phyloP scores from a whole-genome alignment of 331 rosid genomes.

The Stylosanthes scabra region DNA sequence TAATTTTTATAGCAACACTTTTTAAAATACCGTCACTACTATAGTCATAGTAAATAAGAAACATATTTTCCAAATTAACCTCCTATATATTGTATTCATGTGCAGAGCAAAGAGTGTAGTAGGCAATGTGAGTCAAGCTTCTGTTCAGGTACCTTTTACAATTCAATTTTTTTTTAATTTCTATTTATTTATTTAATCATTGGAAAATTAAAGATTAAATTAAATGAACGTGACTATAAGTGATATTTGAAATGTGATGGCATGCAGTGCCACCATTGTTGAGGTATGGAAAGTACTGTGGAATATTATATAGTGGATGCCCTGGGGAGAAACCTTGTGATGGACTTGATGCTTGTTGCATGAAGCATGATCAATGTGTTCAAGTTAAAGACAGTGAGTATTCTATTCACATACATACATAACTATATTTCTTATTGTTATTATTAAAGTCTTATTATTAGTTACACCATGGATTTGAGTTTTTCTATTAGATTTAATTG shows the following conservation, averaged over 20 bases:
- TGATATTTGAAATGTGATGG: not conserved
- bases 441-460: not conserved
- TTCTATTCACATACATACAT: not conserved
- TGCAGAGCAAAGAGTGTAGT: slow-evolving; percentile 87
- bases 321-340: slow-evolving; percentile 96
- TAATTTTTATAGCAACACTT: not conserved
- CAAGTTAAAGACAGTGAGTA: slow-evolving; percentile 70
- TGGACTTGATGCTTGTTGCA: slow-evolving; percentile 93
- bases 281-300: slow-evolving; percentile 97
- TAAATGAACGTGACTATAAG: no score
- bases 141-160: slow-evolving; percentile 69
- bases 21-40: no score
- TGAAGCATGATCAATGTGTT: slow-evolving; percentile 89
- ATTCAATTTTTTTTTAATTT: not conserved
- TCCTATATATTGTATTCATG: not conserved
- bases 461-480: not conserved
- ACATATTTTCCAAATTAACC: not conserved
- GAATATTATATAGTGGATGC: slow-evolving; percentile 90
- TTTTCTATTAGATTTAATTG: slow-evolving; percentile 1
- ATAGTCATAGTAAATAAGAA: no score
- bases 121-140: slow-evolving; percentile 87
- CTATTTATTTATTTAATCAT: no score
- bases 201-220: no score
- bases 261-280: slow-evolving; percentile 80
- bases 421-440: not conserved